Base-by-base conservation (phyloP, 2,329 filamentous ascomycete genomes). In the Colletotrichum tamarilloi region DNA sequence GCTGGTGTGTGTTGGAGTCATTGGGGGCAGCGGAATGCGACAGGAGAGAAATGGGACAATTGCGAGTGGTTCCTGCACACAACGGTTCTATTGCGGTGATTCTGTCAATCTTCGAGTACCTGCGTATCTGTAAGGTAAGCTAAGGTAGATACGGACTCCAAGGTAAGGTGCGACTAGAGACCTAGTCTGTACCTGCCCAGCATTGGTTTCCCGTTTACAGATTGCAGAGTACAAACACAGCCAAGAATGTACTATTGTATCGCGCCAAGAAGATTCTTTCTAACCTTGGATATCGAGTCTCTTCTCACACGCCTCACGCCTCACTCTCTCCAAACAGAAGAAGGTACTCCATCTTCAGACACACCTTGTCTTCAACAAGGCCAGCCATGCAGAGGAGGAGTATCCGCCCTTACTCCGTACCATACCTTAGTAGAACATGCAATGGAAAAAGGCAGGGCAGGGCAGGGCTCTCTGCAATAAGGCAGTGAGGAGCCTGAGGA, bases 281-380 rank as follows among this genome's bases (percentile, higher is more conserved):
- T 42, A 38, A 42, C 49, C 62, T 56, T 56, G 26, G 62, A 22
- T 52, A 14, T n/a, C 16, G 35, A 66, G 32, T 26, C 11, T 65
- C 32, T 38, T 57, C 58, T 62, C 46, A 24, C 62, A 46, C 49
- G 42, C 66, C 58, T 64, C 26, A 68, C 62, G 46, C 67, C 46
- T 52, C 46, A 42, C 49, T 52, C 12, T 62, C 55, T 26, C 16
- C 9, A 42, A 24, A 14, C 53, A 52, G 42, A 30, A n/a, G 6
- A 46, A 35, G 1, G 14, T 16, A 26, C 49, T 11, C 52, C 42
- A 22, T 63, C n/a, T 52, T 53, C 60, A n/a, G 26, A 14, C 22
- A n/a, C 22, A 42, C 24, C 52, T 56, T 22, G 19, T 26, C 30
- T 64, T 42, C 52, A 22, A 28, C 52, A 22, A 28, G 22, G 62